A percentile compares a stretch with the other conserved stretches of the same genome.
Conservation (phyloP, 257 asterid species). For the Solanum acaule region DNA sequence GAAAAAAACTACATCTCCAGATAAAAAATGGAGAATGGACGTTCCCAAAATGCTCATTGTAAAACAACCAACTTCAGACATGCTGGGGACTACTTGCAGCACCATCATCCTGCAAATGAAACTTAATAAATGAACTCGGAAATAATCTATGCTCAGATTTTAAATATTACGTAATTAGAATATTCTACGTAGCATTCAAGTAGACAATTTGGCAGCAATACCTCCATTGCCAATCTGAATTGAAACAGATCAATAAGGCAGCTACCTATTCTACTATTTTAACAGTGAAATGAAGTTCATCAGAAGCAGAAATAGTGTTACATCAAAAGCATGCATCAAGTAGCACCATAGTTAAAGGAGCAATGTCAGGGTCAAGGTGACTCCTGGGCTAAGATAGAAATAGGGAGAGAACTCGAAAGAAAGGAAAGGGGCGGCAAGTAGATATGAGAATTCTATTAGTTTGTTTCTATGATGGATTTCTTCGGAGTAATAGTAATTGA, state of each 20-base stretch:
- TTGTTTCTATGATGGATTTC: background rate
- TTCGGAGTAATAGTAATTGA: background rate
- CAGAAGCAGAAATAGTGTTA: background rate
- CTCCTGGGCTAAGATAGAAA: background rate
- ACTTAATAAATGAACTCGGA: background rate
- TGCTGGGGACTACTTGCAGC: constrained; percentile 27
- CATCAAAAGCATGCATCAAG: background rate
- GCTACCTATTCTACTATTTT: background rate
- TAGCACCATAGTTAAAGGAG: background rate
- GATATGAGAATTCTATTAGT: background rate
- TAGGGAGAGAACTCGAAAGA: background rate
- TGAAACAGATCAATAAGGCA: background rate
- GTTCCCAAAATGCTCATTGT: background rate
- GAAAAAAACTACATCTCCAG: background rate
- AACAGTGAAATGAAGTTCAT: background rate
- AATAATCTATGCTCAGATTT: background rate
- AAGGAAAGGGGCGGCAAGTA: background rate
- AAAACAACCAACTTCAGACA: constrained; percentile 26
- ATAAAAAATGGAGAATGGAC: constrained; percentile 1
- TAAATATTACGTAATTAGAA: background rate
- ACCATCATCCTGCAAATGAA: constrained; percentile 47
- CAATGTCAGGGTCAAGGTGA: background rate
- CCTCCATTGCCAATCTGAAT: background rate
- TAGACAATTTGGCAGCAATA: background rate
- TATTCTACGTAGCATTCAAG: background rate